Evolutionary conservation across 1,284 basidiomycete species (phyloP), one percentile per base, ranked within the genome.

Genomic region (Golubevia sp.): DNA sequence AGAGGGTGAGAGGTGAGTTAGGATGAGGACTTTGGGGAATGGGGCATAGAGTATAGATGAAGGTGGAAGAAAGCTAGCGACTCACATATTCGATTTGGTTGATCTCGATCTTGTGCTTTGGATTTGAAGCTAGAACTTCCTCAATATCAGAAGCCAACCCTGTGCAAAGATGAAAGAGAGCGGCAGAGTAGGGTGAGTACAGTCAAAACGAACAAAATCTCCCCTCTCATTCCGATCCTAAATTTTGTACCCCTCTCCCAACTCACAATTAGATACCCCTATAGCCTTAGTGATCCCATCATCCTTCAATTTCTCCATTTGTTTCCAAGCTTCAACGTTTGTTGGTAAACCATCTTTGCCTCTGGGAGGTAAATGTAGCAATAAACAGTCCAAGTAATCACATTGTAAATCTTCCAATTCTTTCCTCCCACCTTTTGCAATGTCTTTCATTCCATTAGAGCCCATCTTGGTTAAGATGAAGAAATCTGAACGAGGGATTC

Each of bases 41-140:
- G n/a, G n/a, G n/a, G n/a, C n/a, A n/a, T n/a, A n/a, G n/a, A n/a
- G n/a, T n/a, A n/a, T n/a, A n/a, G n/a, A n/a, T n/a, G n/a, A n/a
- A n/a, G n/a, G n/a, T n/a, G n/a, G n/a, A n/a, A n/a, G n/a, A n/a
- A n/a, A n/a, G n/a, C n/a, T n/a, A 27, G 4, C 20, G 2, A 65
- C 68, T 67, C 58, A 67, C 67, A 49, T 70, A 71, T 51, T 75
- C 73, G 52, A 75, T 74, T 63, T 75, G 71, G 60, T 75, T 75
- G 55, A 75, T 73, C 27, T 75, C 71, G n/a, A 69, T 70, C 1
- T 54, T 56, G 57, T 66, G 56, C 34, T 68, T 74, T 51, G 62
- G 54, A 13, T 70, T 66, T 1, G 67, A 66, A 54, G 70, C 68
- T n/a, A 75, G 49, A 21, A 75, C 48, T 56, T 75, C 63, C 59